Conservation (phyloP, 306 rosid genomes). For the Phaseolus lunatus region DNA sequence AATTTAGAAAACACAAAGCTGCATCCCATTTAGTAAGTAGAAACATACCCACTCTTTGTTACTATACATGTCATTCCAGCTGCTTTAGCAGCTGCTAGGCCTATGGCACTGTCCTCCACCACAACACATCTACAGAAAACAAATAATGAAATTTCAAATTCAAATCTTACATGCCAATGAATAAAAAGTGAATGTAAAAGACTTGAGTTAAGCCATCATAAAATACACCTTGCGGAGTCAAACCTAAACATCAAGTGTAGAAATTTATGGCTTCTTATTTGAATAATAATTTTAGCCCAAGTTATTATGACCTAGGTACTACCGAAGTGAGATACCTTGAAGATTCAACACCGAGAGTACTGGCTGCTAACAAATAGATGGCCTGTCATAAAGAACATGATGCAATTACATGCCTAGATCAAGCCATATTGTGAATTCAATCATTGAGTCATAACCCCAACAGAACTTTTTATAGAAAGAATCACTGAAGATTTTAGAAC, state of each 20-base stretch:
- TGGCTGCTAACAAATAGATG: slow-evolving; percentile 84
- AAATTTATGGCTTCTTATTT: slow-evolving; percentile 13
- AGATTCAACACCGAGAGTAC: slow-evolving; percentile 85
- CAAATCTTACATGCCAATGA: slow-evolving; percentile 26
- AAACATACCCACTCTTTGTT: slow-evolving; percentile 88
- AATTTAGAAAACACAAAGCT: slow-evolving; percentile 10
- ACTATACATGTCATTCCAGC: slow-evolving; percentile 95
- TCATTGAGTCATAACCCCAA: slow-evolving; percentile 13
- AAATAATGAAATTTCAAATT: slow-evolving; percentile 30
- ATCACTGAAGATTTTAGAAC: slow-evolving; percentile 25
- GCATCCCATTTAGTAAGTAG: neutral
- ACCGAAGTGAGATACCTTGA: slow-evolving; percentile 68
- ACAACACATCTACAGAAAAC: slow-evolving; percentile 82
- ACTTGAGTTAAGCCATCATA: slow-evolving; percentile 13
- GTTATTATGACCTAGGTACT: slow-evolving; percentile 16
- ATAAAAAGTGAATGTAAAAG: neutral
- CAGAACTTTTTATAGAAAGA: slow-evolving; percentile 1
- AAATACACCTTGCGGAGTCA: slow-evolving; percentile 9
- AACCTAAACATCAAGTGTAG: slow-evolving; percentile 36
- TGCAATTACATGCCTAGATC: slow-evolving; percentile 41
- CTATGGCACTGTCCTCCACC: slow-evolving; percentile 94
- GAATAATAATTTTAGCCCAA: slow-evolving; percentile 32
- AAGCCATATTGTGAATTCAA: slow-evolving; percentile 18
- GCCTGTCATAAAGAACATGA: slow-evolving; percentile 70
- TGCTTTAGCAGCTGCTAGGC: slow-evolving; percentile 94